Conservation (phyloP, 2,329 filamentous ascomycete species). For the Nectriaceae sp. region DNA sequence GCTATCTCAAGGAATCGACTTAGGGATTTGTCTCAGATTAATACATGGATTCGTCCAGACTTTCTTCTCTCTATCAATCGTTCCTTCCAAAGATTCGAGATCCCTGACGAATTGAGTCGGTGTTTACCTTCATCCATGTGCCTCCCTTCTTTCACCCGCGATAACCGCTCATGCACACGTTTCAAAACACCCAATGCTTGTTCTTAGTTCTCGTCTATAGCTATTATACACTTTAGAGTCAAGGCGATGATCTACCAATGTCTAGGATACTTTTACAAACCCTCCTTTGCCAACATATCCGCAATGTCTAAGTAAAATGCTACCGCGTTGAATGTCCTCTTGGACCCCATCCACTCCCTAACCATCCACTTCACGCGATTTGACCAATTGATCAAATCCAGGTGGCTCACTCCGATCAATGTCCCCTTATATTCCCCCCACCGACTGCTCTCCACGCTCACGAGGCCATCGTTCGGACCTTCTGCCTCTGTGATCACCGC, state of each 20-base stretch:
- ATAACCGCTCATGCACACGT: too few species aligned
- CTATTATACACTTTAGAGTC: too few species aligned
- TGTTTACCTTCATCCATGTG: too few species aligned
- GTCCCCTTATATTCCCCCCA: slow-evolving; percentile 69
- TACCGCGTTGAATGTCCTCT: slow-evolving; percentile 64
- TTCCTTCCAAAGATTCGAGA: too few species aligned
- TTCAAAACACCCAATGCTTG: too few species aligned
- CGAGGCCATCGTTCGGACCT: slow-evolving; percentile 67
- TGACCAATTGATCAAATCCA: slow-evolving; percentile 70
- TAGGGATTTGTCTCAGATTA: too few species aligned
- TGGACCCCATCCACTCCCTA: slow-evolving; percentile 53
- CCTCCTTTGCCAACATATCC: slow-evolving; percentile 73
- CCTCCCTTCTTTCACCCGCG: too few species aligned
- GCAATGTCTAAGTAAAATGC: slow-evolving; percentile 68
- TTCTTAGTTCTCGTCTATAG: too few species aligned
- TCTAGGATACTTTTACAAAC: slow-evolving; percentile 33
- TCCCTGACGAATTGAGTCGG: too few species aligned
- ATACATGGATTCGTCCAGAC: too few species aligned
- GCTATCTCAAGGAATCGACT: too few species aligned
- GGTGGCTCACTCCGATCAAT: slow-evolving; percentile 60
- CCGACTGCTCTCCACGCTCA: slow-evolving; percentile 62
- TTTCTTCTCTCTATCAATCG: too few species aligned
- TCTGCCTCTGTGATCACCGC: slow-evolving; percentile 51
- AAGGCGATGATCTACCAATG: background rate
- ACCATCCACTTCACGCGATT: slow-evolving; percentile 59